Evolutionary conservation across 192 early-diverging fungal species (phyloP).

Genomic region (Podila verticillata): DNA sequence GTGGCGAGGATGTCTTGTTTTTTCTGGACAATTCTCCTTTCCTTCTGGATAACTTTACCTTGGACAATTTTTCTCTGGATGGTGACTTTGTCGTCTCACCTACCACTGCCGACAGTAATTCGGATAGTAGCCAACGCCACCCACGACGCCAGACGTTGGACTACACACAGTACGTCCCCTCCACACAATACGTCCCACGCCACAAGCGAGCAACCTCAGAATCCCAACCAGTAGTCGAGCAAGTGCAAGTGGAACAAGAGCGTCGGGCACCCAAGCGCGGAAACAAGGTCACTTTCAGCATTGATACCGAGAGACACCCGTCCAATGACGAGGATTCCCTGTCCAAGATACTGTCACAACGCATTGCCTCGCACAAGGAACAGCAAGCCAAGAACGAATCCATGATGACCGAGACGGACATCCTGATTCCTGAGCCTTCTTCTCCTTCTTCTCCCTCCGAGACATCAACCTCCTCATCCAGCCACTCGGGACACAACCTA

Average conservation of each 20-base stretch:
- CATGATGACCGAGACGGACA: background rate
- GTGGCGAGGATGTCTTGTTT: constrained; percentile 35
- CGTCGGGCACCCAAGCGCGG: constrained; percentile 11
- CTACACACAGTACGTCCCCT: too few species aligned
- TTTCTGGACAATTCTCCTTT: constrained; percentile 33
- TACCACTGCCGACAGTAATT: background rate
- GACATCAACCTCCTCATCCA: background rate
- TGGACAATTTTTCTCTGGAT: constrained; percentile 6
- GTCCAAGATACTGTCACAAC: constrained; percentile 14
- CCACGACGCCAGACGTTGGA: background rate
- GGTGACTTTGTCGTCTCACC: constrained; percentile 20
- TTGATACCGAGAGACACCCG: constrained; percentile 2
- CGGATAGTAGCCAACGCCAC: background rate
- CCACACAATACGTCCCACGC: too few species aligned
- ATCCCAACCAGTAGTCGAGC: background rate
- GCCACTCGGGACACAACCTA: background rate
- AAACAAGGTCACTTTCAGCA: constrained; percentile 38
- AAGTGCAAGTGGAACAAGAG: background rate
- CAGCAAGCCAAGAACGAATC: constrained; percentile 10
- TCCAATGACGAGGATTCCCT: constrained; percentile 11
- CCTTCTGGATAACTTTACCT: constrained; percentile 41
- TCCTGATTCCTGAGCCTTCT: background rate
- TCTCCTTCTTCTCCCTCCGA: background rate
- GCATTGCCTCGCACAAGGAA: constrained; percentile 30
- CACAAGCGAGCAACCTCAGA: background rate